Conservation (phyloP, 768 basidiomycete species). For the Saitozyma podzolica region DNA sequence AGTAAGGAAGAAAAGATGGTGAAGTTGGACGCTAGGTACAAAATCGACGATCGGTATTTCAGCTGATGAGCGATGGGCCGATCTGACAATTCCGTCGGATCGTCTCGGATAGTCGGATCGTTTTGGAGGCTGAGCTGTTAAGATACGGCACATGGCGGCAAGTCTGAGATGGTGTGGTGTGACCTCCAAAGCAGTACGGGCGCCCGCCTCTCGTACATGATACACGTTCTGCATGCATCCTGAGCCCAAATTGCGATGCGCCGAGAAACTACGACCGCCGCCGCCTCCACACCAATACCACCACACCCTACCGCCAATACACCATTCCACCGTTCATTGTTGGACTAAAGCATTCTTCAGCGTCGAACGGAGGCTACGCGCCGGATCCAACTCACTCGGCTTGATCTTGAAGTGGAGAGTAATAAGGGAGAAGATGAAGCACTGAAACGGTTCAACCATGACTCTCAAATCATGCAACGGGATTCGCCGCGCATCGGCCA, state of each 20-base stretch:
- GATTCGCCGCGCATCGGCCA: background rate
- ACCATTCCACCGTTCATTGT: constrained; percentile 1
- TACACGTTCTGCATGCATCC: too few relatives aligned
- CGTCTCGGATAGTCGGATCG: too few relatives aligned
- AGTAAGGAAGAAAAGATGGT: background rate
- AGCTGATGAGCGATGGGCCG: background rate
- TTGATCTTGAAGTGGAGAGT: constrained; percentile 99
- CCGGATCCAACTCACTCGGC: constrained; percentile 60
- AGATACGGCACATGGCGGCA: too few relatives aligned
- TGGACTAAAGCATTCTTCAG: background rate
- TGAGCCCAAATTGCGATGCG: too few relatives aligned
- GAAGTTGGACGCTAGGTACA: too few relatives aligned
- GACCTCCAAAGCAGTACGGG: too few relatives aligned
- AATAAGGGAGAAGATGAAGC: constrained; percentile 96
- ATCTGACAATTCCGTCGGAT: background rate
- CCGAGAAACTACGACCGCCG: too few relatives aligned
- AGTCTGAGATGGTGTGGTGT: too few relatives aligned
- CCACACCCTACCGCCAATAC: too few relatives aligned
- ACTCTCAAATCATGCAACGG: background rate
- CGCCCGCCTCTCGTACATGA: too few relatives aligned
- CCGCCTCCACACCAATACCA: too few relatives aligned
- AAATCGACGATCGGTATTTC: background rate
- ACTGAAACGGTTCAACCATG: constrained; percentile 58
- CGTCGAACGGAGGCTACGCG: background rate
- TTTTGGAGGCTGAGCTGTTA: too few relatives aligned